Evolutionary conservation across 192 early-diverging fungal species (phyloP), one percentile per base, ranked within the genome.

Genomic region (Umbelopsis ramanniana): DNA sequence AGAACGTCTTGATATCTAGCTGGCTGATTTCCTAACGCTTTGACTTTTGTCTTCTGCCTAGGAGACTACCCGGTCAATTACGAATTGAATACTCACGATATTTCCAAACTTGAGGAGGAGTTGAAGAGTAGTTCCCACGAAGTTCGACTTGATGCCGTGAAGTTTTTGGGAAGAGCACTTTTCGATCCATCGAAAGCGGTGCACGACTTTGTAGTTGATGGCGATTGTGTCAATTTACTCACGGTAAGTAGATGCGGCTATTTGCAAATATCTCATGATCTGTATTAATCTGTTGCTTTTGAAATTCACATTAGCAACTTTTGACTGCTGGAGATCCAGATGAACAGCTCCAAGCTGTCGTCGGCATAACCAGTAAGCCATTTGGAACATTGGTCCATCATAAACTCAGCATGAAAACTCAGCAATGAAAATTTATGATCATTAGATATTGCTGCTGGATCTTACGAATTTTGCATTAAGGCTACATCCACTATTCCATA

Each of bases 391-490:
- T 21, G 29, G 10, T 69, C 35, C 11, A 35, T 69, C 19, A 22
- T 48, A 52, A 47, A 54, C 67, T 74, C 57, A 37, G 57, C 57
- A 63, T 22, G 29, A 29, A 63, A 63, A 63, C 57, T 53, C 67
- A 68, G 53, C 29, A 17, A 11, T 29, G 29, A 29, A 29, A 29
- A 29, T 19, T 2, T 40, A 67, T 23, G 35, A 67, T 21, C 23
- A 37, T 47, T 68, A 68, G 77, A 79, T 69, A 79, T 79, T 53
- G 69, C 77, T 69, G 77, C 77, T 74, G 77, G 77, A 4, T 66
- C 77, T 12, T 79, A 79, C 23, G 70, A 74, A 15, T 53, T 79
- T 14, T 79, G 77, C 57, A 26, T 72, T 23, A 71, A 74, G 37
- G 70, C 72, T 19, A 52, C 74, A 35, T 45, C 66, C 46, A 53